phyloP scores from a whole-genome alignment of 768 basidiomycete species.

The Roridomyces roridus region DNA sequence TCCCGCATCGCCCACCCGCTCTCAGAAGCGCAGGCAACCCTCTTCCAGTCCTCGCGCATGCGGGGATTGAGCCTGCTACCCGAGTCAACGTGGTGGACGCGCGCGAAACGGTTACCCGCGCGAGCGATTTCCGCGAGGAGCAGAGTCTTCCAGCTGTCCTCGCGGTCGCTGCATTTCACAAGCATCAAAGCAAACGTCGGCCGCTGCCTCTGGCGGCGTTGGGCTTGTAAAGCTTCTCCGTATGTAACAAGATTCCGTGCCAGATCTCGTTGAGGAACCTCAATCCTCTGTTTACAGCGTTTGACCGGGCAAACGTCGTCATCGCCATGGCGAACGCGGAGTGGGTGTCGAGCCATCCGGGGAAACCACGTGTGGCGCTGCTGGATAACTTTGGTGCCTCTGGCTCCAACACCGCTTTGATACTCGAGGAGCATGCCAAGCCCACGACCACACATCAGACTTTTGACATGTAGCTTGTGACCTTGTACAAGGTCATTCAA shows the following conservation, averaged over 20 bases:
- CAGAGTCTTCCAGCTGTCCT: constrained; percentile 66
- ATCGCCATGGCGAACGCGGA: constrained; percentile 47
- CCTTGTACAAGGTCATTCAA: no score
- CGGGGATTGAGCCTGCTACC: constrained; percentile 49
- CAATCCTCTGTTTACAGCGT: constrained; percentile 60
- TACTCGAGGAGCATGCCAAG: constrained; percentile 60
- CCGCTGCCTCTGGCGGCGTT: constrained; percentile 76
- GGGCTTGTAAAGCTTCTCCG: constrained; percentile 74
- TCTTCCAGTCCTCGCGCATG: constrained; percentile 57
- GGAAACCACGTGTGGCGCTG: constrained; percentile 55
- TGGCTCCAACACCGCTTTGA: constrained; percentile 68
- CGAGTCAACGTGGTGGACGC: constrained; percentile 72
- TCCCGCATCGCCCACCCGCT: constrained; percentile 80
- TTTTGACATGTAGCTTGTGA: no score
- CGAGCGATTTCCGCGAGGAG: constrained; percentile 71
- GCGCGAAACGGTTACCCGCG: constrained; percentile 77
- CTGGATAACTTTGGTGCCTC: constrained; percentile 86
- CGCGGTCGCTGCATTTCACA: constrained; percentile 61
- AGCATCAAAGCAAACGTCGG: constrained; percentile 80
- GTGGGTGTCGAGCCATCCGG: constrained; percentile 47
- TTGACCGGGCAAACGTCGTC: constrained; percentile 52
- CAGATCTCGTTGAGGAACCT: no score
- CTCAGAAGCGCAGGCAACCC: constrained; percentile 58
- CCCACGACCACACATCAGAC: neutral
- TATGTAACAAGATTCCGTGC: constrained; percentile 69